Evolutionary conservation across 2,329 filamentous ascomycete species (phyloP).

Genomic region (Fusarium caatingaense): DNA sequence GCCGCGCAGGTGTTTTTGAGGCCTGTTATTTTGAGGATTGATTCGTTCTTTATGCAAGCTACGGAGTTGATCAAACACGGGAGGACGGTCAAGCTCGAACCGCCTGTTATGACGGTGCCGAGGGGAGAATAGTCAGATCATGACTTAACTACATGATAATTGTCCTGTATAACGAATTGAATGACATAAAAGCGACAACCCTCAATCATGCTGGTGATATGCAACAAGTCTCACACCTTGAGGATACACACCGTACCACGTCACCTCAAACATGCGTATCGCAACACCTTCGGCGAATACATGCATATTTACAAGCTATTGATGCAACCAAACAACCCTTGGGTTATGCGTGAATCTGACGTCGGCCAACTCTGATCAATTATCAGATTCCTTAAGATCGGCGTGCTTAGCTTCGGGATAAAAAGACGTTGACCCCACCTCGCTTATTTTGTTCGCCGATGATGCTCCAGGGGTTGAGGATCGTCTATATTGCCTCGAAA

Average conservation of each 20-base stretch:
- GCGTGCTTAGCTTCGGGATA: constrained; percentile 12
- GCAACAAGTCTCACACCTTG: neutral
- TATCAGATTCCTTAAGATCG: constrained; percentile 8
- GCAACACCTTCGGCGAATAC: neutral
- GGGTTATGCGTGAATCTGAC: neutral
- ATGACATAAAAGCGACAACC: neutral
- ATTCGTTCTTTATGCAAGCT: constrained; percentile 56
- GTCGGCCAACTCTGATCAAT: neutral
- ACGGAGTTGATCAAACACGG: constrained; percentile 43
- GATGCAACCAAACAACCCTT: neutral
- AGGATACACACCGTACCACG: neutral
- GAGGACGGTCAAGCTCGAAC: constrained; percentile 28
- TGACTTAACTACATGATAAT: neutral
- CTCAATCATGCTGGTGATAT: neutral
- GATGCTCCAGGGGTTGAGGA: neutral
- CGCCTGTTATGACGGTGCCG: constrained; percentile 20
- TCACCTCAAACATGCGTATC: neutral
- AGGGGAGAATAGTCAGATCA: neutral
- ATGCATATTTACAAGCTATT: neutral
- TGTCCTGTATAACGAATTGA: constrained; percentile 8
- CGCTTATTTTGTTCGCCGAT: constrained; percentile 18
- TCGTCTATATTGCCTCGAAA: neutral
- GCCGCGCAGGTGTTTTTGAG: constrained; percentile 50
- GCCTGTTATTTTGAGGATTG: constrained; percentile 53
- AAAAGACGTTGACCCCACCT: neutral